Percentiles rank a stretch among this genome's conserved stretches.
phyloP scores from a whole-genome alignment of 176 grass and related monocot species.

The Zea luxurians region DNA sequence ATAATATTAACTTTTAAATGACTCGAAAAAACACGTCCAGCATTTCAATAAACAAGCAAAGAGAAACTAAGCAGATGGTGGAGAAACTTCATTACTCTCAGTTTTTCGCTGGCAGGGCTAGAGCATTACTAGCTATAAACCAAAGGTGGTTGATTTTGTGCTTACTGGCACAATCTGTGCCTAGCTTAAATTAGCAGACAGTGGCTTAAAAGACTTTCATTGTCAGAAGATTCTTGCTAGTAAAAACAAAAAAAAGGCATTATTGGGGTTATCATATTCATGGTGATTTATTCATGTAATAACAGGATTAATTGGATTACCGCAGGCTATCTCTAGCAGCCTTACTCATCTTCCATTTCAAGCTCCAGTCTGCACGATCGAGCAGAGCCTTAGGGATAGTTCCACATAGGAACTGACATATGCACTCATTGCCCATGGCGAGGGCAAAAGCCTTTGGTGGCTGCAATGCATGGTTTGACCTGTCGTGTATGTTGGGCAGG shows the following conservation, averaged over 20 bases:
- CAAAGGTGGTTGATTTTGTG: not conserved
- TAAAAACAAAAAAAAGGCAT: not conserved
- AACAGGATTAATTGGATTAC: not conserved
- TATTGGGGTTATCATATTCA: not conserved
- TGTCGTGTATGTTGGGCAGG: not conserved
- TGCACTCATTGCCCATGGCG: not conserved
- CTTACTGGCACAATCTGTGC: not conserved
- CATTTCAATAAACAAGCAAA: conserved; percentile 6
- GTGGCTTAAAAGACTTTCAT: not conserved
- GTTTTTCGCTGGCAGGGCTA: not conserved
- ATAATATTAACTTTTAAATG: not conserved
- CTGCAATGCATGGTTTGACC: not conserved
- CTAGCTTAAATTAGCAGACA: not conserved
- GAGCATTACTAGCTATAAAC: not conserved
- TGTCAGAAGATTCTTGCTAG: not conserved
- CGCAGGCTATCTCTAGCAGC: too few species aligned
- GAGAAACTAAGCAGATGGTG: not conserved
- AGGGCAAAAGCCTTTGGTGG: not conserved
- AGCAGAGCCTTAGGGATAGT: not conserved
- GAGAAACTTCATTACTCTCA: not conserved
- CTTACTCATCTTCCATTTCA: too few species aligned
- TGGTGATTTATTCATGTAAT: not conserved
- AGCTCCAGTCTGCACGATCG: too few species aligned
- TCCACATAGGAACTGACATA: conserved; percentile 1
- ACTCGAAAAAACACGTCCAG: not conserved